These are phyloP conservation scores for Tubosaeta sp. DNA, from an alignment of 768 basidiomycete genomes.

Conservation along the genomic window DNA sequence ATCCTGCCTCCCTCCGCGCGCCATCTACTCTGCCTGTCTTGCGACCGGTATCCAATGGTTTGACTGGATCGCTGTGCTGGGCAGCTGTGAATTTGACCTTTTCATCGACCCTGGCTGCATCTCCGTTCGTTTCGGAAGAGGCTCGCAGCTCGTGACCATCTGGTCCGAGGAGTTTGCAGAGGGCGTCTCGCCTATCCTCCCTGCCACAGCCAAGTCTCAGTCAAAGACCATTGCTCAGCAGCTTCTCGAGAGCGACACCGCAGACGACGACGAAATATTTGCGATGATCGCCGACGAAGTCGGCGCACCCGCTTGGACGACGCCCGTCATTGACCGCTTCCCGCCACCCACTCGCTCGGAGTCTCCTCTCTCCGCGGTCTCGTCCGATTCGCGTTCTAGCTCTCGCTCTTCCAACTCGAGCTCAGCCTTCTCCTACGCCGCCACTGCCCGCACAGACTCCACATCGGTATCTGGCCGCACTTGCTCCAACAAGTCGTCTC, in stretches of 20 bases:
- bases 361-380: conserved; percentile 57
- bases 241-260: conserved; percentile 64
- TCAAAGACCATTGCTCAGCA: conserved; percentile 70
- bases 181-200: conserved; percentile 16
- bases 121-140: conserved; percentile 54
- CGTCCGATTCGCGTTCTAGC: conserved; percentile 48
- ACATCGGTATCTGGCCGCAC: conserved; percentile 39
- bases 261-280: conserved; percentile 72
- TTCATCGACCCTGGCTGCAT: conserved; percentile 80
- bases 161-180: conserved; percentile 58
- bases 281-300: conserved; percentile 71
- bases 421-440: conserved; percentile 67
- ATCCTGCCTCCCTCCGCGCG: conserved; percentile 61
- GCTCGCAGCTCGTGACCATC: conserved; percentile 50
- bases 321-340: conserved; percentile 61
- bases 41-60: conserved; percentile 73
- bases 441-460: conserved; percentile 51
- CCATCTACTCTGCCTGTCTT: conserved; percentile 67
- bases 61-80: conserved; percentile 71
- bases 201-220: conserved; percentile 16
- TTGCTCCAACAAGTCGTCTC: conserved; percentile 50
- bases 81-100: conserved; percentile 69
- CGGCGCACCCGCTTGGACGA: conserved; percentile 62
- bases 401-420: conserved; percentile 69
- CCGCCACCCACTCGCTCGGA: conserved; percentile 46